These are phyloP conservation scores for Trametes versicolor DNA, from an alignment of 1,284 basidiomycete genomes.

Conservation along the genomic window DNA sequence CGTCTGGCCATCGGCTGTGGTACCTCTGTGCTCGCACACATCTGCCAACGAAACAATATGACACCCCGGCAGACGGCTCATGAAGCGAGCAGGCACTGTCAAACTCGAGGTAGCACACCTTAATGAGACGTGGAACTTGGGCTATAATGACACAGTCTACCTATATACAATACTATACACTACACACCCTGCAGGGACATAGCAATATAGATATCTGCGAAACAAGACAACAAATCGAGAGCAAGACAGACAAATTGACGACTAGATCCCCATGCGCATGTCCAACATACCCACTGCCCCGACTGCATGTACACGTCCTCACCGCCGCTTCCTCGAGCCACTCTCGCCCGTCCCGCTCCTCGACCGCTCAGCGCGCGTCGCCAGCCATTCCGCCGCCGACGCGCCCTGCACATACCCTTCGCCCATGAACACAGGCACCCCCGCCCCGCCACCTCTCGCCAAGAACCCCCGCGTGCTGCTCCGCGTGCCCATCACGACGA, in stretches of 20 bases:
- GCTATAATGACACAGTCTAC: no score
- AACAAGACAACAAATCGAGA: conserved; percentile 35
- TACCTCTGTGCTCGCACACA: no score
- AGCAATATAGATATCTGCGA: conserved; percentile 9
- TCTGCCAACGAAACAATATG: no score
- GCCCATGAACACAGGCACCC: conserved; percentile 72
- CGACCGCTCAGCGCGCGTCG: conserved; percentile 29
- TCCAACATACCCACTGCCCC: background rate
- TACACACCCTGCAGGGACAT: background rate
- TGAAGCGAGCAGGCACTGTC: no score
- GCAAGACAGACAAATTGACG: conserved; percentile 32
- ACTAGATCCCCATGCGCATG: conserved; percentile 3
- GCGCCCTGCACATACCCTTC: conserved; percentile 67
- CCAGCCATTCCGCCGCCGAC: conserved; percentile 33
- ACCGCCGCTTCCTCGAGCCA: conserved; percentile 4
- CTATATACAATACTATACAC: conserved; percentile 1
- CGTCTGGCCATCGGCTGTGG: no score
- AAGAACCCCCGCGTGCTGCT: conserved; percentile 67
- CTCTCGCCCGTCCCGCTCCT: conserved; percentile 22
- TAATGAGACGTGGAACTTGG: no score
- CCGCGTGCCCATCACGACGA: conserved; percentile 62
- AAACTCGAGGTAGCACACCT: no score
- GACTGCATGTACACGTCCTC: conserved; percentile 4
- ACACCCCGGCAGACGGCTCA: no score
- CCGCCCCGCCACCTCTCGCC: conserved; percentile 78